phyloP scores from a whole-genome alignment of 78 protist species.

The Dictyostelium brefeldianum region DNA sequence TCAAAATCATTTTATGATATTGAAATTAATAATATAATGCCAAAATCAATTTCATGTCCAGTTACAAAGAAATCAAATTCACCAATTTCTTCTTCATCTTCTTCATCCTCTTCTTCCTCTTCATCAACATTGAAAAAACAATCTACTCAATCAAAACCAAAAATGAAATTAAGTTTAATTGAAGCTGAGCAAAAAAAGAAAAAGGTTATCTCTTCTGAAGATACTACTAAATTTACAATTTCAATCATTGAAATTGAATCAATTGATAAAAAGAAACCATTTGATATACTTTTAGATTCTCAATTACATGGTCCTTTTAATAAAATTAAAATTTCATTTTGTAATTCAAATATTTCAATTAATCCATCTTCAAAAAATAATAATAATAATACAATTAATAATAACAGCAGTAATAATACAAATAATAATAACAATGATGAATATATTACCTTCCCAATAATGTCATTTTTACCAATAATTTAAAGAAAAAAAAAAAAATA shows the following conservation, averaged over 20 bases:
- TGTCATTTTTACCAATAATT: conserved; percentile 22
- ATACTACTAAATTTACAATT: neutral
- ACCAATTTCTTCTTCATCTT: neutral
- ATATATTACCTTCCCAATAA: conserved; percentile 8
- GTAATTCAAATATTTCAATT: conserved; percentile 4
- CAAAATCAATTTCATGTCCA: conserved; percentile 26
- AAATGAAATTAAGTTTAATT: conserved; percentile 19
- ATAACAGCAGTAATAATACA: too few relatives aligned
- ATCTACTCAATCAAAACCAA: neutral
- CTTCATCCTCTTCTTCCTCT: neutral
- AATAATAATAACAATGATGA: neutral
- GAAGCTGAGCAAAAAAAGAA: conserved; percentile 62
- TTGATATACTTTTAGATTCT: conserved; percentile 63
- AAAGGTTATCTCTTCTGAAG: conserved; percentile 7
- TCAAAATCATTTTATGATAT: conserved; percentile 40
- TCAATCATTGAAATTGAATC: conserved; percentile 44
- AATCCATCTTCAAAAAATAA: neutral
- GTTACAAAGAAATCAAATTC: neutral
- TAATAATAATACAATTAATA: neutral
- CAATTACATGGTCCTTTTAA: conserved; percentile 62
- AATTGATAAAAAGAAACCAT: conserved; percentile 47
- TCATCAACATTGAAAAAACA: neutral
- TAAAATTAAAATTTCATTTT: conserved; percentile 34
- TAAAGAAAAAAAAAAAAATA: too few relatives aligned
- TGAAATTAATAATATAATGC: conserved; percentile 29